phyloP scores from a whole-genome alignment of 805 yeast species.

The Hemisphaericaspora nanyangensis region DNA sequence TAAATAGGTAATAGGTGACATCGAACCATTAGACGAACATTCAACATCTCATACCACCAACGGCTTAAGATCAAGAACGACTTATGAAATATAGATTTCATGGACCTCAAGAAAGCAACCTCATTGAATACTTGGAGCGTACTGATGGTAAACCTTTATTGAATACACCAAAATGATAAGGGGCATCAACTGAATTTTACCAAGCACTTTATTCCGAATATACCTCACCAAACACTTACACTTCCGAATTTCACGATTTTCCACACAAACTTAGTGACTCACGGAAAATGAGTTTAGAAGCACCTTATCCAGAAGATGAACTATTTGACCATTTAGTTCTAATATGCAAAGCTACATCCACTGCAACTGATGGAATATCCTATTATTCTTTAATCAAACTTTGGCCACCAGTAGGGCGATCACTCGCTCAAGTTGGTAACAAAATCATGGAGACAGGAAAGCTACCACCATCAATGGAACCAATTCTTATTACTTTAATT shows the following conservation, averaged over 20 bases:
- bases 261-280: neutral
- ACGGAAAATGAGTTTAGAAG: no score
- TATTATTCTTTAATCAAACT: neutral
- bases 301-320: neutral
- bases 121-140: neutral
- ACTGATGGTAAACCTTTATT: neutral
- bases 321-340: neutral
- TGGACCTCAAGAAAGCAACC: neutral
- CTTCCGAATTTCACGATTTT: neutral
- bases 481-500: neutral
- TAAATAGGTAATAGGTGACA: no score
- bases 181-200: neutral
- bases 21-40: no score
- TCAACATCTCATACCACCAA: no score
- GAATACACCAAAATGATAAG: neutral
- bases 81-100: neutral
- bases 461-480: neutral
- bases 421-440: slow-evolving; percentile 1
- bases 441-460: neutral
- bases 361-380: neutral
- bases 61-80: no score
- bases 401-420: slow-evolving; percentile 1
- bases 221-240: neutral
- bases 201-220: neutral
- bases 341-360: slow-evolving; percentile 1